Conservation (phyloP, 495 filamentous ascomycete genomes). For the Melanomma pulvis-pyrius region DNA sequence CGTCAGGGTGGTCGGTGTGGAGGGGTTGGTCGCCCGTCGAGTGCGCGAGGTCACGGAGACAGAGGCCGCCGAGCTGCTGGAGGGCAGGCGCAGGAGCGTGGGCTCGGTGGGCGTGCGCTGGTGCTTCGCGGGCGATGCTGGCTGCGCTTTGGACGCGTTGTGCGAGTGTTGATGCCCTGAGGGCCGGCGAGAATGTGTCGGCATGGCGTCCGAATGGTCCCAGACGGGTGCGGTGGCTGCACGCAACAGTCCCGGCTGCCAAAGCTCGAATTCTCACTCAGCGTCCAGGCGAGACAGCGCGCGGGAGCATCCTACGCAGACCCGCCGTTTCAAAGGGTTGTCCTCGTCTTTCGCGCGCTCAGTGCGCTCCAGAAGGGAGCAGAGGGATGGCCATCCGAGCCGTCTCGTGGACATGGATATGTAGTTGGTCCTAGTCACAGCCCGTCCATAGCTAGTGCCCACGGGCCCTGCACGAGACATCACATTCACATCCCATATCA, state of each 20-base stretch:
- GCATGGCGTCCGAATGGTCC: conserved; percentile 12
- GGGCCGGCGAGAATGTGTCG: conserved; percentile 9
- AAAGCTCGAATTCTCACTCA: not conserved
- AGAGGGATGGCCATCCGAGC: conserved; percentile 3
- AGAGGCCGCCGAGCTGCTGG: conserved; percentile 7
- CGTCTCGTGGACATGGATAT: not conserved
- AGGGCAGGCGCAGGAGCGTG: conserved; percentile 25
- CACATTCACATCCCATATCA: conserved; percentile 16
- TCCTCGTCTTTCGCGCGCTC: not conserved
- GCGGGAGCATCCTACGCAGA: not conserved
- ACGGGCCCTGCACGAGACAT: conserved; percentile 29
- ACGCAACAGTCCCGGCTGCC: not conserved
- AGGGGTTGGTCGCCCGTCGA: conserved; percentile 31
- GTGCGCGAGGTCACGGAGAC: conserved; percentile 17
- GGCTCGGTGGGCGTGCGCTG: conserved; percentile 27
- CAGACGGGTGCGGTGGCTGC: conserved; percentile 3
- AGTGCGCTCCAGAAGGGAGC: conserved; percentile 1
- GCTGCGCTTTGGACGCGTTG: not conserved
- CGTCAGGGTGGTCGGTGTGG: conserved; percentile 27
- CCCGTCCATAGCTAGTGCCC: conserved; percentile 17
- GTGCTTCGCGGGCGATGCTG: conserved; percentile 21
- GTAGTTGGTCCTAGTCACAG: not conserved
- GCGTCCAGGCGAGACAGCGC: not conserved
- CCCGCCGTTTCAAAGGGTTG: conserved; percentile 9
- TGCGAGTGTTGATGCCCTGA: conserved; percentile 12